These are phyloP conservation scores for Colletotrichum sp. DNA, from an alignment of 2,329 filamentous ascomycete species.

Conservation along the genomic window DNA sequence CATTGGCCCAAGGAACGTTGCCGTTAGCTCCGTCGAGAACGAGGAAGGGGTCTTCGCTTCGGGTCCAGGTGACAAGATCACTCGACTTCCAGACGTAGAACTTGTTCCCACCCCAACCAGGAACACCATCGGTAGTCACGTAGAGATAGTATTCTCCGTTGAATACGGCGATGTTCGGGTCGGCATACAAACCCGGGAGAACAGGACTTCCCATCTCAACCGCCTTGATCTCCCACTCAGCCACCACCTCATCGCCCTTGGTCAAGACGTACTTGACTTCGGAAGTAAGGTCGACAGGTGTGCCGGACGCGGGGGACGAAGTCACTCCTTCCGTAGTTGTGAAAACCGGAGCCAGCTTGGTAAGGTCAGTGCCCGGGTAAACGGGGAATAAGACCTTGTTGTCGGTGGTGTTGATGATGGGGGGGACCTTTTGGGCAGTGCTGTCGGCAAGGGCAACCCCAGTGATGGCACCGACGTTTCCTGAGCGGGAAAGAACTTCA, in stretches of 20 bases:
- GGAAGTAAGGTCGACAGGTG: conserved; percentile 18
- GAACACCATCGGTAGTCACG: conserved; percentile 48
- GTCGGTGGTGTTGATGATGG: conserved; percentile 20
- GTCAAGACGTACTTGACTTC: conserved; percentile 23
- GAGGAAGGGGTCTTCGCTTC: conserved; percentile 44
- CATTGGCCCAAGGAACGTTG: conserved; percentile 68
- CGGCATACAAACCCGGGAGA: conserved; percentile 44
- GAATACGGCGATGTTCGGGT: conserved; percentile 52
- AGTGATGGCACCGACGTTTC: conserved; percentile 14
- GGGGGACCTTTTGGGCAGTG: conserved; percentile 18
- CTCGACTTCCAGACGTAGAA: conserved; percentile 53
- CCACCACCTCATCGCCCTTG: neutral
- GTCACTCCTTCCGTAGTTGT: conserved; percentile 20
- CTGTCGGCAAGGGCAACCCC: conserved; percentile 16
- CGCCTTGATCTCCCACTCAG: conserved; percentile 20
- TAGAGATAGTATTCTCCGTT: conserved; percentile 51
- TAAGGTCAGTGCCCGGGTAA: conserved; percentile 23
- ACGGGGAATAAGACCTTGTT: conserved; percentile 22
- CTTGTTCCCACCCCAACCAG: conserved; percentile 48
- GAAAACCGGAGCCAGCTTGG: conserved; percentile 23
- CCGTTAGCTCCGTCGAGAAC: conserved; percentile 48
- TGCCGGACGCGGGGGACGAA: conserved; percentile 22
- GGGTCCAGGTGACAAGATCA: conserved; percentile 47
- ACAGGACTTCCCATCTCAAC: conserved; percentile 35
- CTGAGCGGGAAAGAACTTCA: conserved; percentile 19